These are phyloP conservation scores for Penicillium sp. DNA, from an alignment of 2,329 filamentous ascomycete species.

Conservation along the genomic window DNA sequence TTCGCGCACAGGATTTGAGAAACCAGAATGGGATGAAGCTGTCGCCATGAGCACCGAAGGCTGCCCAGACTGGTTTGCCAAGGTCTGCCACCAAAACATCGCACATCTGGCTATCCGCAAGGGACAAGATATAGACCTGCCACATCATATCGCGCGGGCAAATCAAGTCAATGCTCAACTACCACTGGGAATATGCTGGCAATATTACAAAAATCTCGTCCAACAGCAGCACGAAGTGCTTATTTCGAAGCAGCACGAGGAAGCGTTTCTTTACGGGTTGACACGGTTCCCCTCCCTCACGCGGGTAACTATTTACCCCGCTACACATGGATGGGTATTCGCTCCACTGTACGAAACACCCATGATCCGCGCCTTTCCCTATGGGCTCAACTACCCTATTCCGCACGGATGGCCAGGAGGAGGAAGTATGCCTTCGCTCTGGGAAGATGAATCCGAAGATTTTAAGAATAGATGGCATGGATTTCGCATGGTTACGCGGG, in stretches of 20 bases:
- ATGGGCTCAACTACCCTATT: conserved; percentile 43
- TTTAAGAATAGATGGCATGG: conserved; percentile 34
- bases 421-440: not conserved
- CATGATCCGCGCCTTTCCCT: conserved; percentile 43
- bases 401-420: conserved; percentile 32
- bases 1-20: not conserved
- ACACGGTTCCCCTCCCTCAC: conserved; percentile 37
- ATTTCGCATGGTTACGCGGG: conserved; percentile 29
- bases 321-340: conserved; percentile 40
- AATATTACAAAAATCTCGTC: conserved; percentile 34
- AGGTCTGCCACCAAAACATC: not conserved
- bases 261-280: conserved; percentile 36
- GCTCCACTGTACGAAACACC: conserved; percentile 45
- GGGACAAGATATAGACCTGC: not conserved
- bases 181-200: conserved; percentile 30
- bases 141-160: conserved; percentile 6
- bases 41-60: not conserved
- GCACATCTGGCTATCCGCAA: not conserved
- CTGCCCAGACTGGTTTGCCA: not conserved
- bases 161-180: conserved; percentile 4
- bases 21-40: not conserved
- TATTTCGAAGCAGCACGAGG: conserved; percentile 25
- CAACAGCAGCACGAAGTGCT: conserved; percentile 35
- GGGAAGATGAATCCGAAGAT: conserved; percentile 7
- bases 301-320: conserved; percentile 43